These are phyloP conservation scores for Colletotrichum musae DNA, from an alignment of 2,329 filamentous ascomycete genomes.

Conservation along the genomic window DNA sequence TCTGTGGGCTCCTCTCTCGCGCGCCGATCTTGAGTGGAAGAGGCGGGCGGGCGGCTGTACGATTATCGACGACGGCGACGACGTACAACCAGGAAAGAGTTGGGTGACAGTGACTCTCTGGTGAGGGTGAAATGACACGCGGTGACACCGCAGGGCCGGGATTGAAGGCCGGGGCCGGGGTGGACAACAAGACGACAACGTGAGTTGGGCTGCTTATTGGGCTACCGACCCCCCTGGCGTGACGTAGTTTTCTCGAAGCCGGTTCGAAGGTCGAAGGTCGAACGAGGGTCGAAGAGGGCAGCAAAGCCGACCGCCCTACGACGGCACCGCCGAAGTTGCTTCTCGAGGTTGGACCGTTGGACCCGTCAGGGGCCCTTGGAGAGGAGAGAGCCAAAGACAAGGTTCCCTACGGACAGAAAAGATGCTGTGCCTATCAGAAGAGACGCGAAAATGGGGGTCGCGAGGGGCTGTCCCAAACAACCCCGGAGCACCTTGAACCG, in stretches of 20 bases:
- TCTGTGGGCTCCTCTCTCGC: conserved; percentile 8
- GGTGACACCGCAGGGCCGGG: conserved; percentile 23
- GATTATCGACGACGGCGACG: background rate
- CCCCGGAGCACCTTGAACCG: background rate
- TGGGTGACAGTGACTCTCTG: background rate
- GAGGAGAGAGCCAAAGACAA: background rate
- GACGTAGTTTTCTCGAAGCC: conserved; percentile 39
- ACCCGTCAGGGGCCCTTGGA: too few species aligned
- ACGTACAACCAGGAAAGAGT: too few species aligned
- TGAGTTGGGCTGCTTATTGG: conserved; percentile 25
- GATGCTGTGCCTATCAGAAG: conserved; percentile 5
- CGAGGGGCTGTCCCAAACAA: conserved; percentile 38
- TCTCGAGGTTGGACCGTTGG: too few species aligned
- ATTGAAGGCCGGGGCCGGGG: conserved; percentile 4
- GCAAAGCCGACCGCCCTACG: background rate
- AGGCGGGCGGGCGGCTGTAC: background rate
- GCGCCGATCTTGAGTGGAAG: conserved; percentile 26
- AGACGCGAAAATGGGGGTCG: conserved; percentile 30
- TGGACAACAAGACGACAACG: background rate
- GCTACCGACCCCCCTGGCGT: conserved; percentile 8
- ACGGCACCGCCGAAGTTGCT: background rate
- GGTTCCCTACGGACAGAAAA: background rate
- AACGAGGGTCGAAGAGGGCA: background rate
- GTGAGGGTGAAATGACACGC: background rate
- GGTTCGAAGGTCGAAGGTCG: conserved; percentile 24